Percentiles rank a stretch among this genome's conserved stretches.
Evolutionary conservation across 2,329 filamentous ascomycete species (phyloP).

Genomic region (Dryadomyces quercus-mongolicae): DNA sequence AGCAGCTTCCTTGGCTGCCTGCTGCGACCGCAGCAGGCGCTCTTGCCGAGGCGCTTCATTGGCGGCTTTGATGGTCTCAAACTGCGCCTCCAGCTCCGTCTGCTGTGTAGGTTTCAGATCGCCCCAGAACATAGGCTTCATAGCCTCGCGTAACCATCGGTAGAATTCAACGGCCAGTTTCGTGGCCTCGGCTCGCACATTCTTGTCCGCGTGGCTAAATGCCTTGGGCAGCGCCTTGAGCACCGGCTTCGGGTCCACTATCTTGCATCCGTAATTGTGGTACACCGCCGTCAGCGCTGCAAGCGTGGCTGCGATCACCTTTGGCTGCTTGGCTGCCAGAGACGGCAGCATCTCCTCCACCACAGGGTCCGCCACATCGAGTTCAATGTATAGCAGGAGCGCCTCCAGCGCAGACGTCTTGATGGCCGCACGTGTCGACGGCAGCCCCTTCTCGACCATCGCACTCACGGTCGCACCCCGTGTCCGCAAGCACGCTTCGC

Average conservation of each 20-base stretch:
- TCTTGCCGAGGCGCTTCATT: conserved; percentile 81
- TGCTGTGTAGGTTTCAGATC: conserved; percentile 95
- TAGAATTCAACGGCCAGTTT: conserved; percentile 90
- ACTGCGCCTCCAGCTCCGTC: conserved; percentile 82
- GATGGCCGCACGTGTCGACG: conserved; percentile 75
- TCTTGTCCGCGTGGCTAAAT: conserved; percentile 96
- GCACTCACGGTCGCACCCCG: conserved; percentile 61
- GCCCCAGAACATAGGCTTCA: conserved; percentile 96
- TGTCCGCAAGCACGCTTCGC: conserved; percentile 67
- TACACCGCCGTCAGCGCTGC: conserved; percentile 71
- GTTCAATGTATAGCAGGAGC: conserved; percentile 75
- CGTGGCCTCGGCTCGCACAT: conserved; percentile 87
- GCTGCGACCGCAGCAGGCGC: conserved; percentile 75
- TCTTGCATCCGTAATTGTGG: conserved; percentile 91
- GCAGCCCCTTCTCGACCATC: conserved; percentile 83
- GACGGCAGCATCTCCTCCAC: conserved; percentile 82
- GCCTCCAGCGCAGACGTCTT: conserved; percentile 83
- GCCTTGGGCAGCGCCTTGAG: conserved; percentile 82
- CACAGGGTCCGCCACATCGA: conserved; percentile 74
- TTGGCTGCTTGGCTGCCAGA: conserved; percentile 80
- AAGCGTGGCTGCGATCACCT: conserved; percentile 63
- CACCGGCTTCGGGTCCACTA: conserved; percentile 84
- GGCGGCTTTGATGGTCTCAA: conserved; percentile 74
- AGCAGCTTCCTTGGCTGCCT: conserved; percentile 60
- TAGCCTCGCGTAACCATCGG: conserved; percentile 90